Evolutionary conservation across 2,329 filamentous ascomycete species (phyloP), one percentile per base, ranked within the genome.

Genomic region (Fusarium longipes): DNA sequence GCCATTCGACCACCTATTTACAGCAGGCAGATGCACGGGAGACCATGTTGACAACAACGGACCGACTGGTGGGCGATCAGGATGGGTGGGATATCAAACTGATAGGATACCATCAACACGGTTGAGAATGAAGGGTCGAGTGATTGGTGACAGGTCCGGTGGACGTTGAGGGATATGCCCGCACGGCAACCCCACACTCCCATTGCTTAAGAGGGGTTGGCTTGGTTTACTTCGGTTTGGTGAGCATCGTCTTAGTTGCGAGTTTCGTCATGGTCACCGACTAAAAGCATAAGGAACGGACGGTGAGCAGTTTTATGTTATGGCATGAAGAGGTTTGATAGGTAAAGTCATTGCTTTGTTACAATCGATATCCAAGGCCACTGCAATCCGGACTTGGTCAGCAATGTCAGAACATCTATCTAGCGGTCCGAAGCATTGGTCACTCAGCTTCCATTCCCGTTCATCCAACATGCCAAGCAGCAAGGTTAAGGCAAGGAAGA

Each of bases 101-200:
- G 73, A 74, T 74, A 74, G 73, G 72, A 72, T 74, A 74, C 73
- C 70, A 59, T 61, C 61, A 54, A 57, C 56, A 42, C 66, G 73
- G 73, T 74, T 75, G 70, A 60, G 54, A 49, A 44, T 57, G 58
- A 60, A 48, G 47, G 38, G 59, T 48, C 42, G 38, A 62, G 55
- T 73, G 69, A 74, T 75, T 70, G 70, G 68, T 63, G 61, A 65
- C 55, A 63, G 38, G 38, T 45, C 52, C 59, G 45, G 59, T 65
- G 57, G 68, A 60, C 57, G 67, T 29, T 49, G 59, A 40, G 49
- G 61, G 66, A 71, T 64, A 60, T 57, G 68, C 70, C n/a, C 63
- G 70, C 65, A 72, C 68, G 60, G 67, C 61, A 73, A 73, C 71
- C 71, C 71, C 71, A 73, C 70, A 73, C 47, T 62, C 53, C 48